Conservation (phyloP, 768 basidiomycete species). For the Termitomyces sp. region DNA sequence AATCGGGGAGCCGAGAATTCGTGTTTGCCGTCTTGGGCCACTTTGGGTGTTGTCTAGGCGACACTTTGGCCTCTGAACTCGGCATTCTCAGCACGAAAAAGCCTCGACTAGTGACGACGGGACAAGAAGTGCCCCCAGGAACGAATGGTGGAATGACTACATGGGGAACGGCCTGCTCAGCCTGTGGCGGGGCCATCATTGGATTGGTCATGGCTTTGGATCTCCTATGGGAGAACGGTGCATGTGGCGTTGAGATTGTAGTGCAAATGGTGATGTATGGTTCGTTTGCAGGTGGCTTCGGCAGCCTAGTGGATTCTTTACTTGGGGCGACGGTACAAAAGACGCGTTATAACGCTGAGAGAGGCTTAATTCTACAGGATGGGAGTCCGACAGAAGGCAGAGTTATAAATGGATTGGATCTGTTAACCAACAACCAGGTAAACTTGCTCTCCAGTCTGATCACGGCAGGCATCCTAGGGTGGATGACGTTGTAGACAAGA, state of each 20-base stretch:
- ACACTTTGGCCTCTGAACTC: constrained; percentile 91
- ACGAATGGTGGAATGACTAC: constrained; percentile 87
- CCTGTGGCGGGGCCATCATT: constrained; percentile 69
- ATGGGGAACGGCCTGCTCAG: constrained; percentile 71
- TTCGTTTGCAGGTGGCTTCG: constrained; percentile 64
- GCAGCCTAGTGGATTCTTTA: constrained; percentile 84
- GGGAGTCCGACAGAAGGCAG: constrained; percentile 25
- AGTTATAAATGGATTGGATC: constrained; percentile 58
- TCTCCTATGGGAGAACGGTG: constrained; percentile 59
- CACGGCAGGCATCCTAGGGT: constrained; percentile 28
- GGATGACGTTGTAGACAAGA: constrained; percentile 18
- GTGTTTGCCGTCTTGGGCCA: constrained; percentile 75
- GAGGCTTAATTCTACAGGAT: constrained; percentile 65
- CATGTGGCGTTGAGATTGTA: constrained; percentile 45
- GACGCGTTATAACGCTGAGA: constrained; percentile 65
- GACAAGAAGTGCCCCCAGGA: constrained; percentile 74
- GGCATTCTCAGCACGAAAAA: constrained; percentile 74
- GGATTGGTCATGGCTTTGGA: constrained; percentile 57
- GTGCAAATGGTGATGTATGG: constrained; percentile 56
- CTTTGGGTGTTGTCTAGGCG: constrained; percentile 85
- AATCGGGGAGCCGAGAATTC: constrained; percentile 54
- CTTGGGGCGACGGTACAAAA: constrained; percentile 85
- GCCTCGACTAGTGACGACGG: constrained; percentile 78
- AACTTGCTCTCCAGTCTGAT: constrained; percentile 39
- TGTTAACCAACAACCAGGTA: constrained; percentile 82